phyloP scores from a whole-genome alignment of 164 flowering plant species.

The Liquidambar formosana region DNA sequence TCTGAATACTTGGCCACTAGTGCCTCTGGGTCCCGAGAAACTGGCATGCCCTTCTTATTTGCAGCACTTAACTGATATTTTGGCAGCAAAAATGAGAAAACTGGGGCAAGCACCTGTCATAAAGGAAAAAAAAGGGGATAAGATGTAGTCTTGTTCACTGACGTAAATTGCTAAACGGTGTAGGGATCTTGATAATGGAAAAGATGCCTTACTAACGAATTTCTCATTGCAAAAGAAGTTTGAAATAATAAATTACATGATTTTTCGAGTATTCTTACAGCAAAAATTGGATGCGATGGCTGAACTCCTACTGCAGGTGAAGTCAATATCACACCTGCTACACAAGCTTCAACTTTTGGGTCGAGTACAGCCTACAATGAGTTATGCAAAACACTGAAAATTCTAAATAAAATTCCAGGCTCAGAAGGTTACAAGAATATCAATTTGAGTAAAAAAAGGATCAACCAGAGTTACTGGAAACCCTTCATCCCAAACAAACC shows the following conservation, averaged over 20 bases:
- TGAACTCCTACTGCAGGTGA: conserved; percentile 89
- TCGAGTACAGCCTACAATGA: conserved; percentile 61
- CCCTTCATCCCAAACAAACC: neutral
- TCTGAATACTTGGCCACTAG: conserved; percentile 82
- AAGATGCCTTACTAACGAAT: too few relatives aligned
- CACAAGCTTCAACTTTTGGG: conserved; percentile 49
- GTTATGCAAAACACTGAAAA: conserved; percentile 7
- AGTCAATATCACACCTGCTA: conserved; percentile 68
- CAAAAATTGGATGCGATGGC: conserved; percentile 75
- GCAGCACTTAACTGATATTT: conserved; percentile 67
- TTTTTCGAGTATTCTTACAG: conserved; percentile 28
- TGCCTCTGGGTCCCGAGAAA: conserved; percentile 79
- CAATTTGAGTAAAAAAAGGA: neutral
- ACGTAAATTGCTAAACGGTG: too few relatives aligned
- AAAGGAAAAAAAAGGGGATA: conserved; percentile 6
- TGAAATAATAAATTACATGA: too few relatives aligned
- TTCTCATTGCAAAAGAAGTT: too few relatives aligned
- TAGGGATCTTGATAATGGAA: too few relatives aligned
- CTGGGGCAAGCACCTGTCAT: conserved; percentile 75
- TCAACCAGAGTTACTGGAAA: neutral
- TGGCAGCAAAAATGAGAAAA: conserved; percentile 64
- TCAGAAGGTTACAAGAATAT: neutral
- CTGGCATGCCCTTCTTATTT: conserved; percentile 57
- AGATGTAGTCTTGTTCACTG: neutral
- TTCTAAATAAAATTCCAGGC: neutral